Evolutionary conservation across 495 filamentous ascomycete species (phyloP), one percentile per base, ranked within the genome.

Genomic region (Penicillium cosmopolitanum): DNA sequence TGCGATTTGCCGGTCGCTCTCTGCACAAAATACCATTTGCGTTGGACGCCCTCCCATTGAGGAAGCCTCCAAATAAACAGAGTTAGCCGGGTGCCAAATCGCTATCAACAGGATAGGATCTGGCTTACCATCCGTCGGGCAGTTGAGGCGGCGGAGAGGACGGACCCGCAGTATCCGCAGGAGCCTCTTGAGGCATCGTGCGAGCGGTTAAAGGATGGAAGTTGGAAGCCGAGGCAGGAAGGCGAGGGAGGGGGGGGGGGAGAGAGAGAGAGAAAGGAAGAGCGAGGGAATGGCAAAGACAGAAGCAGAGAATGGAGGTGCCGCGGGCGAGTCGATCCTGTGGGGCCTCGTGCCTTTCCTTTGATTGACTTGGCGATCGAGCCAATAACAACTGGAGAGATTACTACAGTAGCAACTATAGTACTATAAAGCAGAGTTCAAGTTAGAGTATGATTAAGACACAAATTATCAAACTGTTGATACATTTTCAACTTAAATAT

Each of bases 21-120:
- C 63, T 92, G 87, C 33, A 94, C 90, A 67, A 82, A 94, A 70
- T 94, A 94, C 74, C 92, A 94, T 67, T 88, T 86, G 46, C 84
- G 83, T 52, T 82, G 85, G 46, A 79, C 68, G 50, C 85, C 87
- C 68, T 94, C 90, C 89, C 90, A 93, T 72, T 94, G 90, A 18
- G 90, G 87, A 60, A 93, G 89, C 82, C 82, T 85, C 40, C 35
- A 53, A 9, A 46, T 35, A n/a, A 35, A 53, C 12, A 48, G 34
- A 38, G 52, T 51, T 55, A 13, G 33, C 12, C 21, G 56, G 51
- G 40, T 1, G 55, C n/a, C 46, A 23, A 23, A 12, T 23, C 11
- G 33, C 15, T 40, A 19, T 38, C 21, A 50, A 50, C 42, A n/a
- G 56, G 42, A 47, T 44, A 72, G 21, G 10, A 9, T 13, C 46